Conservation (phyloP, 2,329 filamentous ascomycete genomes). For the Paecilomyces variotii region DNA sequence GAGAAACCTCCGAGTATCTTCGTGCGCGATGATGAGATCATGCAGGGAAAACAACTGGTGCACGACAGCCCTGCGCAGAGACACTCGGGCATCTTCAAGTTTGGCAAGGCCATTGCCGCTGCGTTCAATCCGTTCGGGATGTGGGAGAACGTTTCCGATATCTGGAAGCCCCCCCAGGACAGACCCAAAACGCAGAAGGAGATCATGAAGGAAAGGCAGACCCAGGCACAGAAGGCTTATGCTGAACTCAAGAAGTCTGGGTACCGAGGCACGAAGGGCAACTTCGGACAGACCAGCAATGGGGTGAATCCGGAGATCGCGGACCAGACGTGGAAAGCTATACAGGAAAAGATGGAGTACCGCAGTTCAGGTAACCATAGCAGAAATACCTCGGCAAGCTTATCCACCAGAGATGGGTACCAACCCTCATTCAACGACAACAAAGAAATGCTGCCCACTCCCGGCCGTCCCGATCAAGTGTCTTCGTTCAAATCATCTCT, state of each 20-base stretch:
- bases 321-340: conserved; percentile 27
- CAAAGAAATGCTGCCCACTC: neutral
- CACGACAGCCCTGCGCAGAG: conserved; percentile 14
- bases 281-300: conserved; percentile 15
- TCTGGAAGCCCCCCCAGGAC: conserved; percentile 40
- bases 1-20: conserved; percentile 62
- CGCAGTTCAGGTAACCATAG: conserved; percentile 8
- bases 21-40: conserved; percentile 37
- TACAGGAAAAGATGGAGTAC: conserved; percentile 24
- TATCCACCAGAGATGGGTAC: conserved; percentile 4
- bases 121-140: conserved; percentile 47
- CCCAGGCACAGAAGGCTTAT: conserved; percentile 44
- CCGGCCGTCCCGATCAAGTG: conserved; percentile 9
- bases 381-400: conserved; percentile 8
- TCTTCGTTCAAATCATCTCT: conserved; percentile 25
- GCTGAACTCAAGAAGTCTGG: conserved; percentile 47
- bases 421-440: conserved; percentile 3
- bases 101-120: conserved; percentile 47
- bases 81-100: conserved; percentile 45
- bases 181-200: conserved; percentile 36
- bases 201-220: conserved; percentile 34
- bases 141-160: conserved; percentile 34
- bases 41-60: conserved; percentile 2
- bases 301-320: conserved; percentile 14
- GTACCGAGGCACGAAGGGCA: conserved; percentile 36